Evolutionary conservation across 83 land plant genomes (phyloP), one percentile per base, ranked within the genome.

Genomic region (Diphasiastrum complanatum): DNA sequence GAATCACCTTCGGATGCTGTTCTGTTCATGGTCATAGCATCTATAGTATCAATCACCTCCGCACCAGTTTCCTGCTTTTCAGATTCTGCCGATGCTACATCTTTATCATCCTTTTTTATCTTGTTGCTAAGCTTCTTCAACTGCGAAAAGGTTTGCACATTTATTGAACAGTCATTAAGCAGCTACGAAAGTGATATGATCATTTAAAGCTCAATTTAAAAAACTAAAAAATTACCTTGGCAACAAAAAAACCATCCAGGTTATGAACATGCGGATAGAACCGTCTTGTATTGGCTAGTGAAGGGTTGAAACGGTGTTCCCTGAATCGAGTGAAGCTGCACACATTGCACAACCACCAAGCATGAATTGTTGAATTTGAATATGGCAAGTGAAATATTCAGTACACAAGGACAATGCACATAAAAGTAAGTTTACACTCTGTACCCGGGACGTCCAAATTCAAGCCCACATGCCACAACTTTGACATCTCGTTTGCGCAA

Each of bases 201-300:
- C 40, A 3, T 16, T 11, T 11, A 4, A 4, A 5, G 56, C 20
- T 14, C 10, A 4, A 43, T 5, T n/a, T 14, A 43, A 23, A 38
- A 14, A 40, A 4, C 5, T 11, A 8, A 49, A 18, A 35, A 61
- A 3, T 23, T 70, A 91, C 97, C 97, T 91, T 91, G 1, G 97
- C 95, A 11, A 91, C 97, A 74, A 91, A 91, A 75, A 91, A 91
- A 16, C 97, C 97, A 81, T 91, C 97, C 87, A 91, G 79, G 60
- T 91, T 91, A 72, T 87, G 86, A 24, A 81, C 95, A 71, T 91
- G 97, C 1, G 97, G 97, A 56, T 87, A 91, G 64, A 92, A 92
- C 20, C 98, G 81, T 61, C 91, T 75, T 24, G 91, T 79, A 43
- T 88, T 79, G 18, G 79, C 75, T 35, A 92, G 37, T 26, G 95